These are phyloP conservation scores for Bipolaris oryzae DNA, from an alignment of 2,329 filamentous ascomycete genomes.

Conservation along the genomic window DNA sequence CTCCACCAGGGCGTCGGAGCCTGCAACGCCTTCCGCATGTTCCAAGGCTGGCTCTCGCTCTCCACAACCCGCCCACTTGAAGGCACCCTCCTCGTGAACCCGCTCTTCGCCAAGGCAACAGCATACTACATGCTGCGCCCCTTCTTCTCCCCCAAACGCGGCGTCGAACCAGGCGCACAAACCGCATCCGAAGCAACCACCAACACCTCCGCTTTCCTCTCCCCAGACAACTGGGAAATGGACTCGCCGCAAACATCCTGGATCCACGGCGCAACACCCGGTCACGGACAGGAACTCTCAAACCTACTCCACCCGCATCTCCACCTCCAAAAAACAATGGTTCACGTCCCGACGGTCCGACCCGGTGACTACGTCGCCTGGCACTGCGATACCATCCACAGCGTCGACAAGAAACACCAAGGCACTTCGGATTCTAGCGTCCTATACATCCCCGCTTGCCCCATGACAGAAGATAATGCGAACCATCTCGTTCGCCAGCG, in stretches of 20 bases:
- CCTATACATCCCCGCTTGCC: conserved; percentile 86
- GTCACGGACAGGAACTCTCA: conserved; percentile 72
- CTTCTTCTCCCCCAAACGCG: conserved; percentile 70
- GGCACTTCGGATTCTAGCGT: conserved; percentile 80
- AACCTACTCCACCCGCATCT: conserved; percentile 71
- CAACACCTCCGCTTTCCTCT: conserved; percentile 52
- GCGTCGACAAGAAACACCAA: conserved; percentile 78
- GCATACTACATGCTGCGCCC: conserved; percentile 82
- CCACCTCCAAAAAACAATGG: conserved; percentile 70
- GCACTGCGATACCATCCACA: conserved; percentile 83
- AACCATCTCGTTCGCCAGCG: conserved; percentile 73
- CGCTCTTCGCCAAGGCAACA: conserved; percentile 74
- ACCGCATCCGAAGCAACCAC: conserved; percentile 38
- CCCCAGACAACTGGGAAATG: conserved; percentile 66
- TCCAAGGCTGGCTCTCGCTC: conserved; percentile 88
- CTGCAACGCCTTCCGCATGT: conserved; percentile 85
- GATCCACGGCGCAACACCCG: conserved; percentile 73
- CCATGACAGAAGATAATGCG: conserved; percentile 76
- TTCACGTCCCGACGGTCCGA: conserved; percentile 69
- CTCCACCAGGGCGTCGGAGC: conserved; percentile 81
- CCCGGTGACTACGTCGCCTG: conserved; percentile 78
- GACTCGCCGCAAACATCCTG: conserved; percentile 60
- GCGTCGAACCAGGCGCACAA: conserved; percentile 42
- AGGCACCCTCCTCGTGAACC: conserved; percentile 83
- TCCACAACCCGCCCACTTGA: conserved; percentile 73